Percentiles rank a stretch among this genome's conserved stretches.
These are phyloP conservation scores for Malassezia brasiliensis DNA, from an alignment of 1,284 basidiomycete genomes.

Conservation along the genomic window DNA sequence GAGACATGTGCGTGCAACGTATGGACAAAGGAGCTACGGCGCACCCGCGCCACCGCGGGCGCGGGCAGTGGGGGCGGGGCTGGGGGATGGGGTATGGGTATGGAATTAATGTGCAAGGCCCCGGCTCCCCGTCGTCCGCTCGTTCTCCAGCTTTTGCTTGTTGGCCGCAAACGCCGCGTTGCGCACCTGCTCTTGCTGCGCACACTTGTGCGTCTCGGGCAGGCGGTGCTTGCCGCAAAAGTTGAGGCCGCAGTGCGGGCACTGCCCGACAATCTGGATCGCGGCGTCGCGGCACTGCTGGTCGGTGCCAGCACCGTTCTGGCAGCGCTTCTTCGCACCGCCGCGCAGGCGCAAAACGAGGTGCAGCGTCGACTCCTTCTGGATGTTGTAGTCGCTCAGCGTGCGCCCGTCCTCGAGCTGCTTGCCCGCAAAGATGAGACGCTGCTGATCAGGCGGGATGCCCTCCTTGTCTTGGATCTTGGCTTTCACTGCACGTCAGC, in stretches of 20 bases:
- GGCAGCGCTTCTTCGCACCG: conserved; percentile 44
- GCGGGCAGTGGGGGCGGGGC: no score
- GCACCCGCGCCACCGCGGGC: no score
- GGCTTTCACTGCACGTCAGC: conserved; percentile 35
- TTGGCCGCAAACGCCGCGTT: conserved; percentile 44
- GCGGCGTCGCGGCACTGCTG: conserved; percentile 44
- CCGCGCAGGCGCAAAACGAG: conserved; percentile 45
- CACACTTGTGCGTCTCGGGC: conserved; percentile 44
- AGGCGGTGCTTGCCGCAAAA: conserved; percentile 46
- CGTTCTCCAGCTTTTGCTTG: conserved; percentile 46
- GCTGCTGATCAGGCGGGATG: conserved; percentile 90
- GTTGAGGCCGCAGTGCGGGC: conserved; percentile 45
- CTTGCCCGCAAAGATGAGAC: conserved; percentile 95
- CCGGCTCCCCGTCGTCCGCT: conserved; percentile 35
- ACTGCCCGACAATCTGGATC: conserved; percentile 45
- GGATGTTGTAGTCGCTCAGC: conserved; percentile 61
- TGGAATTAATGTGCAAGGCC: conserved; percentile 40
- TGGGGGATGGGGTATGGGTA: neutral
- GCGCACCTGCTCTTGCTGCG: conserved; percentile 38
- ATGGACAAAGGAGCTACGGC: no score
- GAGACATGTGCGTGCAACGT: no score
- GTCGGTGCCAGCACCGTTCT: conserved; percentile 40
- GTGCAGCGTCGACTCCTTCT: conserved; percentile 56
- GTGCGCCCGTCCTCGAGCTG: conserved; percentile 61
- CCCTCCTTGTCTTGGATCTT: conserved; percentile 57